Evolutionary conservation across 305 asterid species (phyloP).

Genomic region (Andrographis paniculata): DNA sequence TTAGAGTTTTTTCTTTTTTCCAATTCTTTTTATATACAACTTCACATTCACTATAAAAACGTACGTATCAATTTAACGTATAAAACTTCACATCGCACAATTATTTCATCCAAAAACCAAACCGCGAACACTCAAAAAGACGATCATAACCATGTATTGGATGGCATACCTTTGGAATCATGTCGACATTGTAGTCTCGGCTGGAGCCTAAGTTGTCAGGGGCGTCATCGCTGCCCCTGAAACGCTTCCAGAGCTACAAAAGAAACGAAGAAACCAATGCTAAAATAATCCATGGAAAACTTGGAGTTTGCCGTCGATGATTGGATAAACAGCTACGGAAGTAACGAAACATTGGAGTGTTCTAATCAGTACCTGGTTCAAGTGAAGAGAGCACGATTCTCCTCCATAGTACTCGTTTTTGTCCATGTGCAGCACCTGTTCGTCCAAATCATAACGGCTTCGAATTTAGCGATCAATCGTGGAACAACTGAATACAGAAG

Average conservation of each 20-base stretch:
- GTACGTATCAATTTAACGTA: too few species aligned
- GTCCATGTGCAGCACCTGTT: slow-evolving; percentile 87
- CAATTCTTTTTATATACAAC: too few species aligned
- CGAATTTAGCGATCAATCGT: not conserved
- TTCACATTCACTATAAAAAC: too few species aligned
- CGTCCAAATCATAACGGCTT: not conserved
- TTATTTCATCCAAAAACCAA: too few species aligned
- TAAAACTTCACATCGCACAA: too few species aligned
- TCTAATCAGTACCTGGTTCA: slow-evolving; percentile 47
- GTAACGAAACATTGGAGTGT: too few species aligned
- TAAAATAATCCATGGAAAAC: not conserved
- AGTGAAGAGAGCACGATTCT: slow-evolving; percentile 67
- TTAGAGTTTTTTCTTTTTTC: too few species aligned
- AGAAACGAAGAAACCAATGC: slow-evolving; percentile 5
- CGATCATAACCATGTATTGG: too few species aligned
- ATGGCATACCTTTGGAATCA: slow-evolving; percentile 96
- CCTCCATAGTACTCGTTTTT: slow-evolving; percentile 92
- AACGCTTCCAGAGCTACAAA: slow-evolving; percentile 79
- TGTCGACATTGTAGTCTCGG: slow-evolving; percentile 91
- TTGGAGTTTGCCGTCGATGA: not conserved
- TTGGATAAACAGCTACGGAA: too few species aligned
- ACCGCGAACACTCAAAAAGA: too few species aligned
- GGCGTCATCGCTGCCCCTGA: slow-evolving; percentile 65
- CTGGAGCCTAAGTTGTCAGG: slow-evolving; percentile 67
- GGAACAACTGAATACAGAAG: too few species aligned